phyloP scores from a whole-genome alignment of 2,329 filamentous ascomycete species.

The Trichoderma guizhouense region DNA sequence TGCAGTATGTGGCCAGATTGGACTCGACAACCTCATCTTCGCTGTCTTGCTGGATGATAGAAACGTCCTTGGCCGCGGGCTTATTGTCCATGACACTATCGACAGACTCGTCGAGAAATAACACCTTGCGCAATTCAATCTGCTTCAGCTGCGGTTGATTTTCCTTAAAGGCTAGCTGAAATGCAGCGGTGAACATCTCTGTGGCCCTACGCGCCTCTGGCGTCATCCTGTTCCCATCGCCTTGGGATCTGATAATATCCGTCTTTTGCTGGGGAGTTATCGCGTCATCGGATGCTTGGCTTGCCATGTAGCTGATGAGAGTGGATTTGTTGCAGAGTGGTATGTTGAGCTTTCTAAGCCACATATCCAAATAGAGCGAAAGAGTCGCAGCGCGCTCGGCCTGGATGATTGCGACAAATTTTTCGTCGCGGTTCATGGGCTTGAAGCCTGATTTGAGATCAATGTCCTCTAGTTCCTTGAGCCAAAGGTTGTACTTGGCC shows the following conservation, averaged over 20 bases:
- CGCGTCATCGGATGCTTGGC: constrained; percentile 43
- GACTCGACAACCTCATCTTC: constrained; percentile 44
- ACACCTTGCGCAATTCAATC: constrained; percentile 50
- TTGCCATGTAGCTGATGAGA: constrained; percentile 53
- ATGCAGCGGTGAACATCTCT: constrained; percentile 53
- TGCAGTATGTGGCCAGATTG: constrained; percentile 52
- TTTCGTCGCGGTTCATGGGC: constrained; percentile 50
- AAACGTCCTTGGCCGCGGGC: constrained; percentile 47
- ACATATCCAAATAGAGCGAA: constrained; percentile 52
- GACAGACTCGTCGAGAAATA: constrained; percentile 51
- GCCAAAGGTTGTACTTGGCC: constrained; percentile 52
- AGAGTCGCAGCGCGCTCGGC: constrained; percentile 52
- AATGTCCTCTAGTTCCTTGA: constrained; percentile 55
- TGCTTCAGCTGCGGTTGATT: constrained; percentile 33
- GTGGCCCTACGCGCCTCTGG: constrained; percentile 43
- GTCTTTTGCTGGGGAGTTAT: constrained; percentile 55
- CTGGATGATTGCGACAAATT: constrained; percentile 46
- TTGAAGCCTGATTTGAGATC: constrained; percentile 57
- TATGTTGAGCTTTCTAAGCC: constrained; percentile 49
- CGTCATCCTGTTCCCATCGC: constrained; percentile 37
- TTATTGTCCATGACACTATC: constrained; percentile 54
- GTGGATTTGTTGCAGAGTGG: constrained; percentile 51
- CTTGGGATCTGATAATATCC: constrained; percentile 48
- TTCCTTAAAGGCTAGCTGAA: constrained; percentile 51
- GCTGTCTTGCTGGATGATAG: constrained; percentile 32